Percentiles rank a stretch among this genome's conserved stretches.
Evolutionary conservation across 805 yeast genomes (phyloP).

Genomic region (Metschnikowia lochheadii): DNA sequence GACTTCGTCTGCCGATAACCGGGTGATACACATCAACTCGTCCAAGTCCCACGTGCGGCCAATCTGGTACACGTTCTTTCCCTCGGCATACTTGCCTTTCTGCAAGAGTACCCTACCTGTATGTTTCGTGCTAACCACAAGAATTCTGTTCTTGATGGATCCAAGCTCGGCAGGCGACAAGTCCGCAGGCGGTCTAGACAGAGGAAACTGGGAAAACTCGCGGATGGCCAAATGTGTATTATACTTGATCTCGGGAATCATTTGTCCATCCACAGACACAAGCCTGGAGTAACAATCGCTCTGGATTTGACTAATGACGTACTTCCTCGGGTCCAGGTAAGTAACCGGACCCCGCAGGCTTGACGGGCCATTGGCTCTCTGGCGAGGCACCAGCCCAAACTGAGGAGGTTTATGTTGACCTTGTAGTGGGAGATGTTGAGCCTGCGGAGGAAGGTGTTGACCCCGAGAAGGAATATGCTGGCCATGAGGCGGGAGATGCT

Average conservation of each 20-base stretch:
- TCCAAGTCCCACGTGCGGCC: conserved; percentile 90
- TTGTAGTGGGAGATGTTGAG: background rate
- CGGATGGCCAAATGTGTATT: conserved; percentile 71
- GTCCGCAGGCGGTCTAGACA: conserved; percentile 60
- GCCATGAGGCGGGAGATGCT: background rate
- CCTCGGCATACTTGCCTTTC: conserved; percentile 74
- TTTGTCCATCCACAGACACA: conserved; percentile 13
- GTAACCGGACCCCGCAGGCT: background rate
- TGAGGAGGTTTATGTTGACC: background rate
- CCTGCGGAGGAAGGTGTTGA: background rate
- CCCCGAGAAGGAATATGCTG: background rate
- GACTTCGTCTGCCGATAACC: conserved; percentile 54
- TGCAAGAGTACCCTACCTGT: conserved; percentile 71
- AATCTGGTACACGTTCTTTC: conserved; percentile 71
- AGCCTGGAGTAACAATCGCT: conserved; percentile 37
- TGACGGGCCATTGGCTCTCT: conserved; percentile 3
- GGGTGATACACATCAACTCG: conserved; percentile 56
- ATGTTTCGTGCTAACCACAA: conserved; percentile 58
- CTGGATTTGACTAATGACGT: conserved; percentile 30
- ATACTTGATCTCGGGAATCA: conserved; percentile 40
- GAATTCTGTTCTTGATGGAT: conserved; percentile 51
- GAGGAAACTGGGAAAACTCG: conserved; percentile 71
- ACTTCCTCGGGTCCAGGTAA: conserved; percentile 16
- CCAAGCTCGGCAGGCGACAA: conserved; percentile 39
- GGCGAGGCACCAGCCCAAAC: conserved; percentile 3